These are phyloP conservation scores for Populus pruinosa DNA, from an alignment of 345 rosid genomes.

Conservation along the genomic window DNA sequence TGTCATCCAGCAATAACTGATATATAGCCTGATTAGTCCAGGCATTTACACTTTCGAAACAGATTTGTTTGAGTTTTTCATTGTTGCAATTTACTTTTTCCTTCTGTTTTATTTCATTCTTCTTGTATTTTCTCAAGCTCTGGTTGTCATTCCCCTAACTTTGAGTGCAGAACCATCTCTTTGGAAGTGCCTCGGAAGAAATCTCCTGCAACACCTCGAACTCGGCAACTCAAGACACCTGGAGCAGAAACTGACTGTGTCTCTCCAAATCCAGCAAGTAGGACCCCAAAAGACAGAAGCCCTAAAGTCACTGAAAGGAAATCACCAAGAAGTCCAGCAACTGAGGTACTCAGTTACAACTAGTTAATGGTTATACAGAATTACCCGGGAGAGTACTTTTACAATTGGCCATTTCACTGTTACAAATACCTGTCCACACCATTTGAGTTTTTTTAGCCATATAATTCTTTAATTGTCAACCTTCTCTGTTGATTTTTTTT, in stretches of 20 bases:
- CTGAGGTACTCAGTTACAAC: constrained; percentile 55
- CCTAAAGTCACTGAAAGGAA: constrained; percentile 72
- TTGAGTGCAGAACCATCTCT: constrained; percentile 45
- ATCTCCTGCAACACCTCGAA: constrained; percentile 61
- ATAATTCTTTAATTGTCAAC: neutral
- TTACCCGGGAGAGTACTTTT: neutral
- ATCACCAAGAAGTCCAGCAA: constrained; percentile 58
- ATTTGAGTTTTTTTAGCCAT: neutral
- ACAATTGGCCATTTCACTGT: neutral
- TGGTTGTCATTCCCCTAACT: neutral
- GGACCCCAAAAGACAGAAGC: constrained; percentile 65
- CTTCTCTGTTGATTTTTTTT: neutral
- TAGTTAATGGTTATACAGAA: neutral
- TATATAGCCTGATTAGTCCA: neutral
- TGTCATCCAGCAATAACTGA: neutral
- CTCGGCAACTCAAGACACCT: constrained; percentile 57
- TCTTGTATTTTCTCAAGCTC: neutral
- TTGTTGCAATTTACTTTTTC: neutral
- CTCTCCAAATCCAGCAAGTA: constrained; percentile 47
- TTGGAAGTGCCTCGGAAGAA: constrained; percentile 67
- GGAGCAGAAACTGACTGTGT: constrained; percentile 45
- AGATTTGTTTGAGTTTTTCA: neutral
- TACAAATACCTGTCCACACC: neutral
- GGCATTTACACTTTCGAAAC: neutral
- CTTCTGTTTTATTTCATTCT: neutral